Conservation (phyloP, 805 yeast genomes). For the Monosporozyma siamensis region DNA sequence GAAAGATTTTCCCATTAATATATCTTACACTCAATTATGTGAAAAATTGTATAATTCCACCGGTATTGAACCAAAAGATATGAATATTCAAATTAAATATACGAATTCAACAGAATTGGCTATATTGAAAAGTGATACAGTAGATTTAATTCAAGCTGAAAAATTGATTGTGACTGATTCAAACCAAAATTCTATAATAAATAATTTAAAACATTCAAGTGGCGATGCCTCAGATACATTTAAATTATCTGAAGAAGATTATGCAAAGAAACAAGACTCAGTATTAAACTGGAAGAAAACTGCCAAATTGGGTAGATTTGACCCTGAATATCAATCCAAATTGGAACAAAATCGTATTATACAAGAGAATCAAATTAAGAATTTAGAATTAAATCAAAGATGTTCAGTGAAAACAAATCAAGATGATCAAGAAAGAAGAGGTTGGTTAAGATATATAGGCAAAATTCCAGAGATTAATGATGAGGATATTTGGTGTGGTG, state of each 20-base stretch:
- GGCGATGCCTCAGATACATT: conserved; percentile 6
- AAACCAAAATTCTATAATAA: conserved; percentile 43
- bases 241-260: conserved; percentile 23
- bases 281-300: conserved; percentile 71
- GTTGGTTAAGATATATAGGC: conserved; percentile 66
- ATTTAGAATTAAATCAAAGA: conserved; percentile 41
- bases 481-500: conserved; percentile 66
- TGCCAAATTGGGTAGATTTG: conserved; percentile 62
- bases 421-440: conserved; percentile 44
- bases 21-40: conserved; percentile 15
- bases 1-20: conserved; percentile 12
- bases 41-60: conserved; percentile 19
- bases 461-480: conserved; percentile 43
- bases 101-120: background rate
- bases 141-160: background rate
- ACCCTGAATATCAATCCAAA: conserved; percentile 38
- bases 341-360: conserved; percentile 19
- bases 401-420: conserved; percentile 36
- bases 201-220: conserved; percentile 25
- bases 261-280: conserved; percentile 49
- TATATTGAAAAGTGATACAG: background rate
- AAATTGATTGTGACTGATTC: conserved; percentile 44
- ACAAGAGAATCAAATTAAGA: conserved; percentile 28
- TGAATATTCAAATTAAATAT: conserved; percentile 13
- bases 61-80: conserved; percentile 23